A percentile compares a stretch with the other conserved stretches of the same genome.
These are phyloP conservation scores for Ajuga reptans DNA, from an alignment of 305 asterid genomes.

Conservation along the genomic window DNA sequence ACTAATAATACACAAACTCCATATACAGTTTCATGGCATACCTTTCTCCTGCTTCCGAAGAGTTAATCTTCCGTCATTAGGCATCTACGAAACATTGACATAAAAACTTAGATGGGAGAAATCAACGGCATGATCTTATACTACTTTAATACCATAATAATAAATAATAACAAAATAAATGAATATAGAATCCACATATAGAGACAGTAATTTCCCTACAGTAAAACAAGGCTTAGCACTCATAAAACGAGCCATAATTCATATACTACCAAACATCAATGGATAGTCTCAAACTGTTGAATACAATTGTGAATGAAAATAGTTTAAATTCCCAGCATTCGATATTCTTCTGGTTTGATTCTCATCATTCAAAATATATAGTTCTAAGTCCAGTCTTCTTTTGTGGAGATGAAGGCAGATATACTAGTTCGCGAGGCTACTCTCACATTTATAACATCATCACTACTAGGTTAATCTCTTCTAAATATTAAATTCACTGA, in stretches of 20 bases:
- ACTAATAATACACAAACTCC: neutral
- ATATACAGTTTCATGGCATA: neutral
- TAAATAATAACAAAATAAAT: too few species aligned
- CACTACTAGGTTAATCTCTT: too few species aligned
- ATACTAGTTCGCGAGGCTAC: neutral
- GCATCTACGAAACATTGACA: slow-evolving; percentile 11
- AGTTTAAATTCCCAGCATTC: too few species aligned
- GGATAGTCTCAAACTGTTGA: too few species aligned
- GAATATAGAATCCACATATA: too few species aligned
- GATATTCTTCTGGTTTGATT: neutral
- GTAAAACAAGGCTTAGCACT: neutral
- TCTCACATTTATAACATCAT: too few species aligned
- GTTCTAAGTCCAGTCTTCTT: too few species aligned
- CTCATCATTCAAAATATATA: too few species aligned
- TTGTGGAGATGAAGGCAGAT: neutral
- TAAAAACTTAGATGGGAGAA: neutral
- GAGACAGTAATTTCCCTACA: too few species aligned
- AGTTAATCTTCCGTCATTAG: slow-evolving; percentile 2
- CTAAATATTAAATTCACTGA: too few species aligned
- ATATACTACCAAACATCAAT: neutral
- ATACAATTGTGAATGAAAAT: too few species aligned
- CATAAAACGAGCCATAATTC: neutral
- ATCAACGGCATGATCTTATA: neutral
- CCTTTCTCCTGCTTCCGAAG: neutral
- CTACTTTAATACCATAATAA: too few species aligned